Conservation (phyloP, 306 rosid species). For the Lithocarpus polystachyus region DNA sequence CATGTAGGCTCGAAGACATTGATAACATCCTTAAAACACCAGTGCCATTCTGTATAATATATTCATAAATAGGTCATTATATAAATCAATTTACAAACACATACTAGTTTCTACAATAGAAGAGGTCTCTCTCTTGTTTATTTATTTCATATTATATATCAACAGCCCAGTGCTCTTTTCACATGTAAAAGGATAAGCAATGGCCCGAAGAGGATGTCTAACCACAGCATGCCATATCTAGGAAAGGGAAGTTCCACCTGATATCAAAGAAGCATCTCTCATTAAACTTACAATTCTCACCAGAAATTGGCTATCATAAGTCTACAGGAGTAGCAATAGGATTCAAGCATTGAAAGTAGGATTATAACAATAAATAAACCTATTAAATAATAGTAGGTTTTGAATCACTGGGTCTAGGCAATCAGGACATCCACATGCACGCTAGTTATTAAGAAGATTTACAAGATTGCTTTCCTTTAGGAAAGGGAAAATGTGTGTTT, state of each 20-base stretch:
- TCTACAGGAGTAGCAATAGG: background rate
- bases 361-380: background rate
- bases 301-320: background rate
- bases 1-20: background rate
- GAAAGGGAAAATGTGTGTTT: too few relatives aligned
- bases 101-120: background rate
- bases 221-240: constrained; percentile 29
- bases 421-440: background rate
- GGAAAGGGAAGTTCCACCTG: constrained; percentile 44
- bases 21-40: background rate
- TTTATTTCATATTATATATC: constrained; percentile 41
- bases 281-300: background rate
- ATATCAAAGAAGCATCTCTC: constrained; percentile 21
- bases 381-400: background rate
- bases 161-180: constrained; percentile 31
- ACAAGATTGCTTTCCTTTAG: too few relatives aligned
- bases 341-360: background rate
- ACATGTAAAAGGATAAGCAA: constrained; percentile 32
- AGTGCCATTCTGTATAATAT: background rate
- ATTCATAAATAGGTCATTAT: background rate
- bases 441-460: too few relatives aligned
- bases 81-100: constrained; percentile 24
- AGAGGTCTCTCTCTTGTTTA: constrained; percentile 21
- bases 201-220: constrained; percentile 30
- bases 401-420: background rate